phyloP scores from a whole-genome alignment of 2,329 filamentous ascomycete species.

The Tolypocladium pustulatum region DNA sequence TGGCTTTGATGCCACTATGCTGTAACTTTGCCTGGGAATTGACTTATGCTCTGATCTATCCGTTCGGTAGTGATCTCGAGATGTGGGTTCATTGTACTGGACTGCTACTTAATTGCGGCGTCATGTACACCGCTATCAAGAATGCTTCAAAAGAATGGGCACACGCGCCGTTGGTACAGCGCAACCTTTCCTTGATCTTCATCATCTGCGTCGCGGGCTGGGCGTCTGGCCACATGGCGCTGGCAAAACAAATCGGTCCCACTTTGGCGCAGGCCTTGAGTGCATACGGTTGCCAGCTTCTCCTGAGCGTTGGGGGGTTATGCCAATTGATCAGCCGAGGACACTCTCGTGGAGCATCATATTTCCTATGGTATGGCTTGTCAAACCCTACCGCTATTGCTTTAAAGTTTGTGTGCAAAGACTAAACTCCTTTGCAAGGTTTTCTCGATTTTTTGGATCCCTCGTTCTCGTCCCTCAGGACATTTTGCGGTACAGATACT shows the following conservation, averaged over 20 bases:
- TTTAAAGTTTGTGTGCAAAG: background rate
- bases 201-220: background rate
- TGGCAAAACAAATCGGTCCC: background rate
- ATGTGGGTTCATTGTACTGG: background rate
- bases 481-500: background rate
- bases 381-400: background rate
- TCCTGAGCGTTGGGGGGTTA: background rate
- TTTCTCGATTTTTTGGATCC: constrained; percentile 1
- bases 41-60: constrained; percentile 1
- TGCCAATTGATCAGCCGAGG: constrained; percentile 1
- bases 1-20: constrained; percentile 1
- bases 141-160: constrained; percentile 1
- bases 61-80: background rate
- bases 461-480: constrained; percentile 1
- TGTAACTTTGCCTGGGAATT: constrained; percentile 3
- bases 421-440: background rate
- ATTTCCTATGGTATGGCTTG: background rate
- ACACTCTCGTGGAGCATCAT: background rate
- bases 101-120: constrained; percentile 1
- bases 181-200: background rate
- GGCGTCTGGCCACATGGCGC: background rate
- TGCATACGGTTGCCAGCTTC: background rate
- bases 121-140: constrained; percentile 2
- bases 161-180: constrained; percentile 1
- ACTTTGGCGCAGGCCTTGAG: background rate